These are phyloP conservation scores for Cryptococcus jaspeensis DNA, from an alignment of 1,284 basidiomycete species.

Conservation along the genomic window DNA sequence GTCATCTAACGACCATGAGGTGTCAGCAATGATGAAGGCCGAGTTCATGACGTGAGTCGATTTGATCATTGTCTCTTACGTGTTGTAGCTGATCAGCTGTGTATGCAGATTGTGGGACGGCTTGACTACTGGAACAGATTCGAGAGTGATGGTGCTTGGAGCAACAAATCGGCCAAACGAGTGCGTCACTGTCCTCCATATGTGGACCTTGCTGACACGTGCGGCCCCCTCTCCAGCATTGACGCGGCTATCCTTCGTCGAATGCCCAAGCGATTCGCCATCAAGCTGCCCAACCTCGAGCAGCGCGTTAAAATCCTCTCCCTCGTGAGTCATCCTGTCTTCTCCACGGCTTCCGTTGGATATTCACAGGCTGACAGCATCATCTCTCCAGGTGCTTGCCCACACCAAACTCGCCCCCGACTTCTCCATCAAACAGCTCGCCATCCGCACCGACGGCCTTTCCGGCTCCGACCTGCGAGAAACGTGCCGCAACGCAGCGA, in stretches of 20 bases:
- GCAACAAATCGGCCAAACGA: slow-evolving; percentile 85
- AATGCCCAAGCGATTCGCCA: slow-evolving; percentile 96
- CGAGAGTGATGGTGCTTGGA: slow-evolving; percentile 86
- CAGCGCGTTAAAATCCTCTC: slow-evolving; percentile 87
- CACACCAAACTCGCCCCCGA: slow-evolving; percentile 67
- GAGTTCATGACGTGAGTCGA: slow-evolving; percentile 98
- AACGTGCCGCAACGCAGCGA: slow-evolving; percentile 88
- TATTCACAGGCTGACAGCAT: neutral
- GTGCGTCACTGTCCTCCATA: slow-evolving; percentile 16
- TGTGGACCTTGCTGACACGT: neutral
- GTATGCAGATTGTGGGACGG: slow-evolving; percentile 86
- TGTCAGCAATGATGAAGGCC: slow-evolving; percentile 99
- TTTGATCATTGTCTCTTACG: neutral
- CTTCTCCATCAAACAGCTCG: slow-evolving; percentile 69
- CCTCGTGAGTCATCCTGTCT: slow-evolving; percentile 58
- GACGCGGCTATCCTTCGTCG: slow-evolving; percentile 91
- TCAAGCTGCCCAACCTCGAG: slow-evolving; percentile 74
- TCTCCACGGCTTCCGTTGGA: neutral
- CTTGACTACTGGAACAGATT: slow-evolving; percentile 69
- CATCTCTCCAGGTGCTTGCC: slow-evolving; percentile 68
- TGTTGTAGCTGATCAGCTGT: neutral
- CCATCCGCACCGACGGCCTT: slow-evolving; percentile 69
- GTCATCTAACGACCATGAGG: slow-evolving; percentile 86
- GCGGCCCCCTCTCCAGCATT: slow-evolving; percentile 62
- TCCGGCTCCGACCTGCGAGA: slow-evolving; percentile 94